Base-by-base conservation (phyloP, 2,329 filamentous ascomycete genomes). In the Talaromyces sp. region DNA sequence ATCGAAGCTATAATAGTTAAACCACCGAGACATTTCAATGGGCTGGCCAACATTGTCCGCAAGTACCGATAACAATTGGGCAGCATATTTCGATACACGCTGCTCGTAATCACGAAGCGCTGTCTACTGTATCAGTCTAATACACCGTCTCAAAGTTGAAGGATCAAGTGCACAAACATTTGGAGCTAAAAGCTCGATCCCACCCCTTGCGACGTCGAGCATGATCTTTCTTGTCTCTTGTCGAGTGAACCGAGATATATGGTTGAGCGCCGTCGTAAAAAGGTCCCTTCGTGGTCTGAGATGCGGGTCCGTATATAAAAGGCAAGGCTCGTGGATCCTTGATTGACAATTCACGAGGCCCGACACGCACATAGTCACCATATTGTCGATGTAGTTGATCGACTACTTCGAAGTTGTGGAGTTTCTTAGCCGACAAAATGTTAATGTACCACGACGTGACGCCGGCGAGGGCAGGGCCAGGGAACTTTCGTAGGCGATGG, bases 181-280 rank as follows among this genome's bases (percentile, higher is more conserved):
- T 72, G 2, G 68, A 59, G 52, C 70, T 73, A 31, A 77, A 77
- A 1, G 68, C 75, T 15, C 70, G 71, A 64, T 75, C 74, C 64
- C 64, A 63, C 8, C 19, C 39, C 49, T 59, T 62, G 15, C 65
- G 61, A 19, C 61, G 61, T 39, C 56, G 47, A 31, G 64, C 63
- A 63, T 67, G 66, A 43, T 62, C 58, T 13, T 61, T 66, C 43
- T 66, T 65, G 52, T 66, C 56, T 49, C 60, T 66, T 25, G 64
- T 66, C 1, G 64, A 50, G 50, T 66, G 61, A n/a, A 67, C 56
- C 25, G 63, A 66, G 25, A 66, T 47, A 39, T 59, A 66, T n/a
- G 64, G 64, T 11, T 62, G 33, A 27, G 11, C 27, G n/a, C 64
- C 64, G 31, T 66, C 64, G 43, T 66, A 66, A 37, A 66, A 66